A percentile compares a stretch with the other conserved stretches of the same genome.
Conservation (phyloP, 78 protist species). For the Dictyostelium capitatum region DNA sequence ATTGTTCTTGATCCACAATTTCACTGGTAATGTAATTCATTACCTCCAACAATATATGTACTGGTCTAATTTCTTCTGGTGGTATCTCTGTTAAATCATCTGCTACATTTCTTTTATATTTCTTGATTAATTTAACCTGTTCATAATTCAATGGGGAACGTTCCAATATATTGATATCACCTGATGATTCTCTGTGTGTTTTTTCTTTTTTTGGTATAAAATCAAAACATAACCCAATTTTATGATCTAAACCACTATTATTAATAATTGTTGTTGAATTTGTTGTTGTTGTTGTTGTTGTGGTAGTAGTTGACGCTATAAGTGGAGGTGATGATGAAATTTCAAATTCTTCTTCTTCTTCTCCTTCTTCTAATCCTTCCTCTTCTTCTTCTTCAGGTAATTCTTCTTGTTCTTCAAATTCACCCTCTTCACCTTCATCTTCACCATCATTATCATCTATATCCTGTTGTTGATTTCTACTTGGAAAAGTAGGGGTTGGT, state of each 20-base stretch:
- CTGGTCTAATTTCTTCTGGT: slow-evolving; percentile 78
- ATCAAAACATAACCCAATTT: slow-evolving; percentile 67
- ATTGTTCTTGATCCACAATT: slow-evolving; percentile 22
- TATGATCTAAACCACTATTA: background rate
- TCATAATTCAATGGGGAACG: background rate
- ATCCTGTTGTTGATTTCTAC: background rate
- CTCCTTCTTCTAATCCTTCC: background rate
- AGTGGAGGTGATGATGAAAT: background rate
- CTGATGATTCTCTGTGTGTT: slow-evolving; percentile 12
- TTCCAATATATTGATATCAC: slow-evolving; percentile 57
- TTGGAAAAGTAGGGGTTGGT: background rate
- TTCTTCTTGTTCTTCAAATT: background rate
- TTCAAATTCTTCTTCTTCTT: background rate
- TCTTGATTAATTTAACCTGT: background rate
- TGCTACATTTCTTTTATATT: slow-evolving; percentile 62
- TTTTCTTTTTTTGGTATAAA: slow-evolving; percentile 60
- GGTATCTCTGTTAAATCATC: slow-evolving; percentile 59
- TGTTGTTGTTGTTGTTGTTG: slow-evolving; percentile 29
- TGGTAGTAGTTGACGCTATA: background rate
- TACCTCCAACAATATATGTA: slow-evolving; percentile 25
- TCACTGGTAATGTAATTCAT: slow-evolving; percentile 46
- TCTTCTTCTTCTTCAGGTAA: background rate
- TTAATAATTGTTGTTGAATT: background rate
- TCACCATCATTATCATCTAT: background rate
- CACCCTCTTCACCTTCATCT: background rate